Evolutionary conservation across 805 yeast species (phyloP), one percentile per base, ranked within the genome.

Genomic region (Candida patagonica): DNA sequence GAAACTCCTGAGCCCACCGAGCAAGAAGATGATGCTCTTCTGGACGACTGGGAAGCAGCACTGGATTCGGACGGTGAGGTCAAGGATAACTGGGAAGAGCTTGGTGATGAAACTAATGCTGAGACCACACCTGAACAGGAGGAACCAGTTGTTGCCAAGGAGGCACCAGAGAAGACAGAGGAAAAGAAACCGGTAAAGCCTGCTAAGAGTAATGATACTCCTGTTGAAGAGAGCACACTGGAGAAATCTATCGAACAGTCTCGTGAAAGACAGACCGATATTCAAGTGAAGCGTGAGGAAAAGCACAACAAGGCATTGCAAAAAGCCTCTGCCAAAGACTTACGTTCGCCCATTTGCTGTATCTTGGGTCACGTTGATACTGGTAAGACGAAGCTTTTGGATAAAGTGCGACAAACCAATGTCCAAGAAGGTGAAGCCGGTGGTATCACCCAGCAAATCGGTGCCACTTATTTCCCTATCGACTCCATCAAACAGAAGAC

Each of bases 381-480:
- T 43, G 99, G 99, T 79, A 92, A 92, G 67, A 92, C 99, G 51
- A 92, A 92, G 62, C 74, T 92, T 50, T 73, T 92, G 61, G 99
- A 92, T 61, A 92, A 92, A 66, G 80, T 92, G 53, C 89, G 99
- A 70, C 96, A 89, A 70, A 92, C 97, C 30, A 92, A 92, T 59
- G 99, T 92, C 46, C 99, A 92, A 70, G 99, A 96, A 62, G 99
- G 98, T 59, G 99, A 92, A 70, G 99, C 99, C 41, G 99, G 99
- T 71, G 99, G 99, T 71, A 92, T 92, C 62, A 92, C 99, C 49
- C 99, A 92, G 74, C 99, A 92, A 68, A 92, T 92, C 60, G 99
- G 99, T 76, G 99, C 99, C 42, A 92, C 99, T 17, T 92, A 92
- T 63, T 92, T 92, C 85, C 98, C 98, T 46, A 87, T 92, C 51